A percentile compares a stretch with the other conserved stretches of the same genome.
These are phyloP conservation scores for Letharia columbiana DNA, from an alignment of 495 filamentous ascomycete genomes.

Conservation along the genomic window DNA sequence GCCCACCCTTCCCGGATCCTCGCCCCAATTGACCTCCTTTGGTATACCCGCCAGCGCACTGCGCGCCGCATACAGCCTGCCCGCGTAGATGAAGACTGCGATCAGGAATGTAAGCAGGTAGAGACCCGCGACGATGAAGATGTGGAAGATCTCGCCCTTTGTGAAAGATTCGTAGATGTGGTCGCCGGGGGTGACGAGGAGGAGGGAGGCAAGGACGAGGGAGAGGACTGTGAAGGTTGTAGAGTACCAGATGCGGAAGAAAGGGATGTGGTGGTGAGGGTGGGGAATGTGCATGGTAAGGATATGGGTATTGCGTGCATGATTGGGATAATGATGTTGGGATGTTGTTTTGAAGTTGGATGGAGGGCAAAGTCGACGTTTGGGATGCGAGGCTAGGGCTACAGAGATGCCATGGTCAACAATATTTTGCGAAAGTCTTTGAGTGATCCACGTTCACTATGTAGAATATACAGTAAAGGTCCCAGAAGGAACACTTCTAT, in stretches of 20 bases:
- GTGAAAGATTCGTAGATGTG: slow-evolving; percentile 68
- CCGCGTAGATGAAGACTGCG: slow-evolving; percentile 68
- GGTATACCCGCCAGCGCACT: slow-evolving; percentile 73
- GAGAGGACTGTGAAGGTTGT: slow-evolving; percentile 71
- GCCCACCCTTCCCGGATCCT: slow-evolving; percentile 68
- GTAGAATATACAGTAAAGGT: background rate
- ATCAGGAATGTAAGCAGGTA: slow-evolving; percentile 68
- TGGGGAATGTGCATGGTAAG: slow-evolving; percentile 5
- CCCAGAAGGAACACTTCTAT: background rate
- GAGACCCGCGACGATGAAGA: slow-evolving; percentile 72
- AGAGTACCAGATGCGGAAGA: slow-evolving; percentile 75
- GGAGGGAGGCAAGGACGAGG: slow-evolving; percentile 59
- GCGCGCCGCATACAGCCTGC: slow-evolving; percentile 81
- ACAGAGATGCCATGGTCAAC: background rate
- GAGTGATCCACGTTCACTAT: background rate
- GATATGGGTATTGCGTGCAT: background rate
- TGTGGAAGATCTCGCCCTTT: slow-evolving; percentile 59
- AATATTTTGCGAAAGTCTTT: background rate
- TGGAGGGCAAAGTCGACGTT: background rate
- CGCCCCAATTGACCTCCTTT: slow-evolving; percentile 57
- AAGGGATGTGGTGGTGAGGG: slow-evolving; percentile 33
- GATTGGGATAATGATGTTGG: background rate
- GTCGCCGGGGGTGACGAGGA: slow-evolving; percentile 76
- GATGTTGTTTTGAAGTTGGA: background rate
- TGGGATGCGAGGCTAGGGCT: background rate